Evolutionary conservation across 768 basidiomycete genomes (phyloP).

Genomic region (Coprinopsis strossmayeri): DNA sequence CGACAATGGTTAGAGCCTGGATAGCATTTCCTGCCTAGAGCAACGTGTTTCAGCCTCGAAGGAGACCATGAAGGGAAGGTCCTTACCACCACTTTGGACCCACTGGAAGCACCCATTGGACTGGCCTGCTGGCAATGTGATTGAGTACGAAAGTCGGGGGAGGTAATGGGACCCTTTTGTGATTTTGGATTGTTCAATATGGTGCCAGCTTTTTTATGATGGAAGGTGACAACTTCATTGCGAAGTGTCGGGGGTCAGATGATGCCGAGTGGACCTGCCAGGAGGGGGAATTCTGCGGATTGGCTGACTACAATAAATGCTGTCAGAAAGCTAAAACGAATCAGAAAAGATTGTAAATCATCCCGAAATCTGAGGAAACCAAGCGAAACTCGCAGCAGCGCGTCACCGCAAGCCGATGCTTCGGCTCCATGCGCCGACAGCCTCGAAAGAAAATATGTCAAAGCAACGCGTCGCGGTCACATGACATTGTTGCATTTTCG

Average conservation of each 20-base stretch:
- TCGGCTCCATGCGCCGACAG: neutral
- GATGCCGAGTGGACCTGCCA: neutral
- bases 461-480: neutral
- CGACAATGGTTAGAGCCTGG: constrained; percentile 8
- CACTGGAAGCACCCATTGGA: constrained; percentile 6
- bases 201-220: constrained; percentile 1
- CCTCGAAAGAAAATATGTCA: neutral
- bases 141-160: neutral
- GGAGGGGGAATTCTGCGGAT: neutral
- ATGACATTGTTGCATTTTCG: too few species aligned
- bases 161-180: neutral
- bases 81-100: constrained; percentile 1
- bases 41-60: neutral
- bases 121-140: too few species aligned
- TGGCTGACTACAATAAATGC: neutral
- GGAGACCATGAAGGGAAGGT: neutral
- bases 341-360: too few species aligned
- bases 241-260: neutral
- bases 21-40: constrained; percentile 15
- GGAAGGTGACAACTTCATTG: neutral
- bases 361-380: too few species aligned
- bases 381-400: too few species aligned
- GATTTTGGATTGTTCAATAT: neutral
- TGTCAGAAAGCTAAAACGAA: constrained; percentile 1
- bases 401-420: neutral